A percentile compares a stretch with the other conserved stretches of the same genome.
Evolutionary conservation across 2,329 filamentous ascomycete species (phyloP).

Genomic region (Colletotrichum eleusines): DNA sequence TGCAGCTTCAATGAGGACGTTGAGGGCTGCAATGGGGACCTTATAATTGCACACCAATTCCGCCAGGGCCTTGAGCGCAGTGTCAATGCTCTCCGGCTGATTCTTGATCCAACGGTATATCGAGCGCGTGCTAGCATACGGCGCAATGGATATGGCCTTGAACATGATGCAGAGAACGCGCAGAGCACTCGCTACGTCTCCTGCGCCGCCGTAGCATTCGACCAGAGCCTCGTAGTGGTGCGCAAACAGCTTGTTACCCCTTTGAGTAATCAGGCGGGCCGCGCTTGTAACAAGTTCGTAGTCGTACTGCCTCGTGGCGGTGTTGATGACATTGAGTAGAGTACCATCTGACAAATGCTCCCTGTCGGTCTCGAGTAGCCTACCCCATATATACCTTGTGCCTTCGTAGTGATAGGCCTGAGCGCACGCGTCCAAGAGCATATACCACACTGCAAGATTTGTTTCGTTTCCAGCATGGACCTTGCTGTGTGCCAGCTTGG

Average conservation of each 20-base stretch:
- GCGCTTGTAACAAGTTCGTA: slow-evolving; percentile 76
- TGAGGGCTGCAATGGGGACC: slow-evolving; percentile 54
- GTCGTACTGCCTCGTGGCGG: slow-evolving; percentile 78
- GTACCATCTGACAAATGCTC: slow-evolving; percentile 74
- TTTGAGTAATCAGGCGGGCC: slow-evolving; percentile 72
- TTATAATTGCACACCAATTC: slow-evolving; percentile 56
- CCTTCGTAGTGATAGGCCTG: slow-evolving; percentile 72
- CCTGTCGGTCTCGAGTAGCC: slow-evolving; percentile 59
- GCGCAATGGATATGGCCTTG: slow-evolving; percentile 68
- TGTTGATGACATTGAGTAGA: slow-evolving; percentile 76
- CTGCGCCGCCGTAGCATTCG: slow-evolving; percentile 72
- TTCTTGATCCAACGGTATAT: slow-evolving; percentile 69
- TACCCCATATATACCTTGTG: slow-evolving; percentile 77
- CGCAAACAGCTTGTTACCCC: slow-evolving; percentile 67
- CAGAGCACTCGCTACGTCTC: slow-evolving; percentile 75
- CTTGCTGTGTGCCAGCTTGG: slow-evolving; percentile 74
- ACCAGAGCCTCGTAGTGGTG: slow-evolving; percentile 86
- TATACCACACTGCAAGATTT: slow-evolving; percentile 70
- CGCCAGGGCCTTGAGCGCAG: slow-evolving; percentile 69
- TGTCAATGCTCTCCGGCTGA: slow-evolving; percentile 58
- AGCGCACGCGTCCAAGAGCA: slow-evolving; percentile 82
- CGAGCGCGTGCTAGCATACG: slow-evolving; percentile 70
- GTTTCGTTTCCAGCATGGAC: slow-evolving; percentile 51
- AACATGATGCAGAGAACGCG: slow-evolving; percentile 80
- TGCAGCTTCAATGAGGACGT: slow-evolving; percentile 52